A percentile compares a stretch with the other conserved stretches of the same genome.
These are phyloP conservation scores for Carex myosuroides DNA, from an alignment of 176 grass and related monocot species.

Conservation along the genomic window DNA sequence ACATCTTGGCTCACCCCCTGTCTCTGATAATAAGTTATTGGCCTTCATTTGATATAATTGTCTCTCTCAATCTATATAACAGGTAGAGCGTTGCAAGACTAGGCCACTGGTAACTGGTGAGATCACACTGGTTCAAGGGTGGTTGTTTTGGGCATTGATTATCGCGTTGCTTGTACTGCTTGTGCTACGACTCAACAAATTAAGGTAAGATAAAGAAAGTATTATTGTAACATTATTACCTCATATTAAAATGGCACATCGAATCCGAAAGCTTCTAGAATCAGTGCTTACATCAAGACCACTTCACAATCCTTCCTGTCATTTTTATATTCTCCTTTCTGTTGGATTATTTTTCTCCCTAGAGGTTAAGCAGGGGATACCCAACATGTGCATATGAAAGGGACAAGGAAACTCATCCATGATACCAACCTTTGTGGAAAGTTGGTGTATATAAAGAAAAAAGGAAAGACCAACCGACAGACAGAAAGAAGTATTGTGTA, in stretches of 20 bases:
- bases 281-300: too few species aligned
- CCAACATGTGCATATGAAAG: background rate
- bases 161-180: background rate
- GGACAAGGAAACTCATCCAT: background rate
- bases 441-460: background rate
- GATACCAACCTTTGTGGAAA: background rate
- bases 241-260: background rate
- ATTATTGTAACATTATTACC: background rate
- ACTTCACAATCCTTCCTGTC: too few species aligned
- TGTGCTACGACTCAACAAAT: background rate
- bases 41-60: background rate
- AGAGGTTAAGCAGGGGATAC: constrained; percentile 1
- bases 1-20: too few species aligned
- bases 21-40: background rate
- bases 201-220: background rate
- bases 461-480: background rate
- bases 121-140: background rate
- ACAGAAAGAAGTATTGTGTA: too few species aligned
- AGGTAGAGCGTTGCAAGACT: constrained; percentile 1
- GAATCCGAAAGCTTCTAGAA: background rate
- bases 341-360: background rate
- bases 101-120: background rate
- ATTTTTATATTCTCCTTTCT: background rate
- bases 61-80: background rate
- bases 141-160: constrained; percentile 2